Conservation (phyloP, 2,329 filamentous ascomycete genomes). For the Calonectria pseudoturangicola region DNA sequence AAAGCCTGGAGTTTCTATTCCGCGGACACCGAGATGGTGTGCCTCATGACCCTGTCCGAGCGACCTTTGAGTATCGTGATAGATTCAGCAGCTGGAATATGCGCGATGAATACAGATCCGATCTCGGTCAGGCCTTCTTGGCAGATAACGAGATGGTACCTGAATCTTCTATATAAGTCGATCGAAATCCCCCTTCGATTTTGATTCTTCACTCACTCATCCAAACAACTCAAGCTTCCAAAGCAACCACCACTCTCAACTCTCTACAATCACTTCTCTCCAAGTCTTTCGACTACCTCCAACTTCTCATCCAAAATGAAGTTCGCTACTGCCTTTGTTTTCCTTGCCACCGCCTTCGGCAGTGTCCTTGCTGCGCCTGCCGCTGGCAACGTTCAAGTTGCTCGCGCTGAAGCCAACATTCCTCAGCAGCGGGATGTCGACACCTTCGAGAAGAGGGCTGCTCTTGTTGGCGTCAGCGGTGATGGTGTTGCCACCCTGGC, state of each 20-base stretch:
- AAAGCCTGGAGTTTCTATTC: neutral
- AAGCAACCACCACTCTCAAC: neutral
- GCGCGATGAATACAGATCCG: neutral
- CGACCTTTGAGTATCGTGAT: neutral
- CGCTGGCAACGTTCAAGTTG: conserved; percentile 3
- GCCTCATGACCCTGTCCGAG: neutral
- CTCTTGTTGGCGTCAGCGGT: neutral
- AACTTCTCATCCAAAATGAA: conserved; percentile 13
- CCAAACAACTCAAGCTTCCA: conserved; percentile 22
- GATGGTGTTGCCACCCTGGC: neutral
- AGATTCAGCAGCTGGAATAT: neutral
- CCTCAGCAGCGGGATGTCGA: conserved; percentile 6
- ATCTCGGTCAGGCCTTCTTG: conserved; percentile 4
- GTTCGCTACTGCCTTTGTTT: conserved; percentile 11
- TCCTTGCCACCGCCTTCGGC: conserved; percentile 5
- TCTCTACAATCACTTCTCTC: neutral
- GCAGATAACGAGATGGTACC: neutral
- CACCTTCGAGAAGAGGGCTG: conserved; percentile 10
- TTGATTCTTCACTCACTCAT: conserved; percentile 27
- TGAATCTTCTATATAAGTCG: conserved; percentile 10
- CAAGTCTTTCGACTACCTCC: conserved; percentile 1
- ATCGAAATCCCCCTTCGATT: neutral
- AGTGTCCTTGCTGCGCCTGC: conserved; percentile 10
- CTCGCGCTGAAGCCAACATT: conserved; percentile 4
- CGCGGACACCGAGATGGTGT: conserved; percentile 7